These are phyloP conservation scores for Paraconiothyrium sp. DNA, from an alignment of 2,329 filamentous ascomycete species.

Conservation along the genomic window DNA sequence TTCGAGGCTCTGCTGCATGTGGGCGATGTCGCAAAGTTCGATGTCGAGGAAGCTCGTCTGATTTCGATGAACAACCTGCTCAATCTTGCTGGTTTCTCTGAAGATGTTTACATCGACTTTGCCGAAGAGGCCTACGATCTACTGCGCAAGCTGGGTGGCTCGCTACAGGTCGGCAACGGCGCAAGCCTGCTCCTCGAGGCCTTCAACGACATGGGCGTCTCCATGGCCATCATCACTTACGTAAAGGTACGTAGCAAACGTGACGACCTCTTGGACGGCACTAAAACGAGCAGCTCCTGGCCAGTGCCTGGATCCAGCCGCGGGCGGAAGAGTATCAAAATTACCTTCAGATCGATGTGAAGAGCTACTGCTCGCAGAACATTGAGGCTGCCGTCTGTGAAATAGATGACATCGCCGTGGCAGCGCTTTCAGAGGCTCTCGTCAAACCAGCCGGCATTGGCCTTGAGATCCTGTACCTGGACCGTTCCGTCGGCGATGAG, in stretches of 20 bases:
- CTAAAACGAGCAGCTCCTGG: conserved; percentile 70
- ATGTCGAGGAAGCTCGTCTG: conserved; percentile 77
- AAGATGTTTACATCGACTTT: conserved; percentile 82
- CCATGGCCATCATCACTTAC: conserved; percentile 86
- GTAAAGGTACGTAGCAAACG: conserved; percentile 63
- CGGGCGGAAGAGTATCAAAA: conserved; percentile 74
- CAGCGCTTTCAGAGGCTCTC: conserved; percentile 78
- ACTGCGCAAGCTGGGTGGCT: conserved; percentile 69
- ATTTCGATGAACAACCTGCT: conserved; percentile 76
- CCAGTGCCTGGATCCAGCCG: conserved; percentile 83
- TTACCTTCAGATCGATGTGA: conserved; percentile 71
- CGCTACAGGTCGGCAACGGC: conserved; percentile 61
- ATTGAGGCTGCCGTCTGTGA: conserved; percentile 82
- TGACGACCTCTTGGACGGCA: neutral
- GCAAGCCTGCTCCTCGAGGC: conserved; percentile 66
- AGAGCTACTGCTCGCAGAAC: conserved; percentile 73
- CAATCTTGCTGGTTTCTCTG: conserved; percentile 72
- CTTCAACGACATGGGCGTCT: conserved; percentile 77
- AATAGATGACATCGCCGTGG: conserved; percentile 90
- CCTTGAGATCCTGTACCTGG: conserved; percentile 90
- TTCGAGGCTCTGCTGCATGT: conserved; percentile 83
- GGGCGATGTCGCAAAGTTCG: conserved; percentile 71
- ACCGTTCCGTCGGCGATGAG: conserved; percentile 79
- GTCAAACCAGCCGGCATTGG: conserved; percentile 81
- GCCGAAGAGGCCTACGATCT: conserved; percentile 77